These are phyloP conservation scores for Fragaria vesca DNA, from an alignment of 306 rosid species.

Conservation along the genomic window DNA sequence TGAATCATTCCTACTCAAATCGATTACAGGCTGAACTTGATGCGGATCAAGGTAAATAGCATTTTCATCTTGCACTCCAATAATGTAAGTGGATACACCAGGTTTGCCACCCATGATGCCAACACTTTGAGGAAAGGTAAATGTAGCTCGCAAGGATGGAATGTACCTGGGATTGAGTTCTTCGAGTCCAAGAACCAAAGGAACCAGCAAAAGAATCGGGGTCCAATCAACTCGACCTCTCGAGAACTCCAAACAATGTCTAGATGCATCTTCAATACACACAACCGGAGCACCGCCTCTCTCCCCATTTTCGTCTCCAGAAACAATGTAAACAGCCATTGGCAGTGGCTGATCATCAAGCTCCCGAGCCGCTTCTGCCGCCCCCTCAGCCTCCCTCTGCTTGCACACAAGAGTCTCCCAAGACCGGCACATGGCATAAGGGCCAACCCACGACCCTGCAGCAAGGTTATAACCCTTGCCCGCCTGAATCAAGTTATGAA, in stretches of 20 bases:
- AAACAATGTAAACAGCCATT: constrained; percentile 87
- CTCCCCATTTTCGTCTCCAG: constrained; percentile 99
- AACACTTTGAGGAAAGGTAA: constrained; percentile 88
- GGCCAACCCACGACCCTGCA: constrained; percentile 98
- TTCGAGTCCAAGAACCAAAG: constrained; percentile 98
- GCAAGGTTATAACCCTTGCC: constrained; percentile 85
- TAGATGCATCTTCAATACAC: constrained; percentile 76
- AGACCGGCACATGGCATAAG: constrained; percentile 97
- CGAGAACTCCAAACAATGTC: constrained; percentile 67
- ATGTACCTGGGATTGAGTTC: constrained; percentile 91
- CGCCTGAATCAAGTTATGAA: constrained; percentile 87
- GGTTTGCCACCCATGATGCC: constrained; percentile 97
- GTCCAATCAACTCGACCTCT: constrained; percentile 62
- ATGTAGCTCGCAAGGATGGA: constrained; percentile 75
- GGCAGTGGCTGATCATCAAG: constrained; percentile 68
- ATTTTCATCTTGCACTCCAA: constrained; percentile 88
- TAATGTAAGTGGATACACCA: constrained; percentile 85
- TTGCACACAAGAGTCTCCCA: constrained; percentile 82
- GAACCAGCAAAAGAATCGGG: constrained; percentile 90
- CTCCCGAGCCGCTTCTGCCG: constrained; percentile 12
- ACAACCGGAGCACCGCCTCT: constrained; percentile 98
- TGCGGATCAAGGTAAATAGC: constrained; percentile 97
- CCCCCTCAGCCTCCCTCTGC: constrained; percentile 29
- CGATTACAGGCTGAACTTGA: constrained; percentile 70
- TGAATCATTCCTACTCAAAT: constrained; percentile 47